Evolutionary conservation across 371 early-diverging fungal species (phyloP), one percentile per base, ranked within the genome.

Genomic region (Cokeromyces recurvatus): DNA sequence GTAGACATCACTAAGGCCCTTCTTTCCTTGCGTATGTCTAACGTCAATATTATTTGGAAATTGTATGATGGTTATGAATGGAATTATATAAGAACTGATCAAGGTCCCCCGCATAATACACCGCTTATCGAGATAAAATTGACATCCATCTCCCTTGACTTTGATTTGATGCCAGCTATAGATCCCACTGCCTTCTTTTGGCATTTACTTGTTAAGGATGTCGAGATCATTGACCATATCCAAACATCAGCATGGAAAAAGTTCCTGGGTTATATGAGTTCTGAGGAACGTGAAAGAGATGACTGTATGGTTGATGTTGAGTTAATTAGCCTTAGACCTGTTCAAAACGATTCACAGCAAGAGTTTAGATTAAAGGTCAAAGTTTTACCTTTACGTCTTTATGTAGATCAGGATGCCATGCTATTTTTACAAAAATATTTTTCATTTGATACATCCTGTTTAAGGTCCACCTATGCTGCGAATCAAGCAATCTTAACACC

Each of bases 391-490:
- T 43, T 96, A 27, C 79, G 93, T 23, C 74, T 94, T 45, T 87
- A 90, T 55, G 77, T 97, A 8, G 97, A 97, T 63, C 97, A 97
- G 58, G 97, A 97, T 56, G 91, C 97, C 2, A 66, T 97, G 20
- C 76, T 74, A 2, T 94, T 93, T 58, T 48, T 95, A 54, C 79
- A 90, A 20, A 62, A 75, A 15, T 97, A 90, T 67, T 90, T 94
- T 66, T 71, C 79, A 1, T 76, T 76, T 64, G 73, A 79, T 17
- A 60, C 49, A 8, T 43, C 42, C 35, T 24, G 57, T 51, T 46
- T 68, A 50, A 43, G 55, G 11, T 71, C 71, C 0, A 67, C 64
- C 0, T 14, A 51, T 15, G 50, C 48, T 40, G 55, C 63, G 3
- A 62, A 71, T 42, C 36, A 46, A 5, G 47, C 62, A 2, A 61